These are phyloP conservation scores for Boletellus ananas DNA, from an alignment of 768 basidiomycete species.

Conservation along the genomic window DNA sequence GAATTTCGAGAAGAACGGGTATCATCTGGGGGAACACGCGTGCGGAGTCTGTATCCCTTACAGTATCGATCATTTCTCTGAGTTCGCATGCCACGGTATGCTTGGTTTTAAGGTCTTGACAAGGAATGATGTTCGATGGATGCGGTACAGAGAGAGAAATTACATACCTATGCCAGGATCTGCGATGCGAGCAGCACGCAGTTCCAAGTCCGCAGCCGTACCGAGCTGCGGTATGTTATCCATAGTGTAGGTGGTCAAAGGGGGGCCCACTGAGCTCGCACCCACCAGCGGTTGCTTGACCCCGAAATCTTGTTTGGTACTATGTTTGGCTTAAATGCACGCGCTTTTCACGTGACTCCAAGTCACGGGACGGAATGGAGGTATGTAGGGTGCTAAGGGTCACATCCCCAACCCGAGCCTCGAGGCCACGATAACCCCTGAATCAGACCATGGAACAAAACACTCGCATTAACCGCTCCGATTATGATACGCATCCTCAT, in stretches of 20 bases:
- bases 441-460: no score
- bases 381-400: no score
- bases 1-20: constrained; percentile 66
- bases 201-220: constrained; percentile 60
- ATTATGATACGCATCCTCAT: no score
- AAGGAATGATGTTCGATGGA: background rate
- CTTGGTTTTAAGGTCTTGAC: constrained; percentile 66
- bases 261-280: background rate
- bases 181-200: constrained; percentile 66
- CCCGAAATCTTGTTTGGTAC: constrained; percentile 32
- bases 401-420: no score
- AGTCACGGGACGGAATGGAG: no score
- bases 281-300: constrained; percentile 9
- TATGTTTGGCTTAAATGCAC: constrained; percentile 30
- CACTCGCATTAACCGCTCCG: no score
- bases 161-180: constrained; percentile 67
- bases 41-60: constrained; percentile 68
- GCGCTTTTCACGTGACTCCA: constrained; percentile 29
- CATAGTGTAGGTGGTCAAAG: constrained; percentile 29
- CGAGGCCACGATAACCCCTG: no score
- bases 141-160: background rate
- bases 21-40: constrained; percentile 71
- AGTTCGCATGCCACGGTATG: constrained; percentile 71
- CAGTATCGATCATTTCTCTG: constrained; percentile 75
- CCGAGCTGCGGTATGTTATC: constrained; percentile 42